These are phyloP conservation scores for Citrus glauca DNA, from an alignment of 345 rosid species.

Conservation along the genomic window DNA sequence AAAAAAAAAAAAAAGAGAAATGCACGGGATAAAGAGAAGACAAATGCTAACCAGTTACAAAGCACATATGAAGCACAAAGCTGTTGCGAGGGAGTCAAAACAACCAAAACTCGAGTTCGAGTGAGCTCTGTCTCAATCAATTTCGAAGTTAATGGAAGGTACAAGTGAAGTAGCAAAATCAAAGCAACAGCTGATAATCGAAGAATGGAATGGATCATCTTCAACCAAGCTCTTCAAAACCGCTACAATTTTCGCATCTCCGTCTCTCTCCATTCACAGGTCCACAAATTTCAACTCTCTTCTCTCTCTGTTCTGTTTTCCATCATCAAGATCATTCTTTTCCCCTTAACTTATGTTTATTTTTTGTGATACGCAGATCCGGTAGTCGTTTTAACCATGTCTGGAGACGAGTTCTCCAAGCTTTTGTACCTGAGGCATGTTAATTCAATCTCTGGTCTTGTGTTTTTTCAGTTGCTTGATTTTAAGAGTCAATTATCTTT, in stretches of 20 bases:
- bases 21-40: too few species aligned
- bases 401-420: conserved; percentile 80
- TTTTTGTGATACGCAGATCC: conserved; percentile 33
- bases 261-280: conserved; percentile 64
- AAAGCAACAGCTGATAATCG: conserved; percentile 26
- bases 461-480: background rate
- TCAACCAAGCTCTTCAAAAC: conserved; percentile 69
- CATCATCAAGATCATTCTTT: background rate
- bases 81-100: background rate
- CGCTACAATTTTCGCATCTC: conserved; percentile 53
- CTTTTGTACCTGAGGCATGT: conserved; percentile 87
- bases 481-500: background rate
- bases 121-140: background rate
- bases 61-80: background rate
- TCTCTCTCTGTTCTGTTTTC: background rate
- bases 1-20: too few species aligned
- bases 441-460: background rate
- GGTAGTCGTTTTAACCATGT: conserved; percentile 62
- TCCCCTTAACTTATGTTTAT: background rate
- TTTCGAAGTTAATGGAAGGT: conserved; percentile 1
- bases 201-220: conserved; percentile 85
- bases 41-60: background rate
- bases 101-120: background rate
- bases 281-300: conserved; percentile 2
- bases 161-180: background rate